Conservation (phyloP, 2,329 filamentous ascomycete genomes). For the Pseudogymnoascus sp. region DNA sequence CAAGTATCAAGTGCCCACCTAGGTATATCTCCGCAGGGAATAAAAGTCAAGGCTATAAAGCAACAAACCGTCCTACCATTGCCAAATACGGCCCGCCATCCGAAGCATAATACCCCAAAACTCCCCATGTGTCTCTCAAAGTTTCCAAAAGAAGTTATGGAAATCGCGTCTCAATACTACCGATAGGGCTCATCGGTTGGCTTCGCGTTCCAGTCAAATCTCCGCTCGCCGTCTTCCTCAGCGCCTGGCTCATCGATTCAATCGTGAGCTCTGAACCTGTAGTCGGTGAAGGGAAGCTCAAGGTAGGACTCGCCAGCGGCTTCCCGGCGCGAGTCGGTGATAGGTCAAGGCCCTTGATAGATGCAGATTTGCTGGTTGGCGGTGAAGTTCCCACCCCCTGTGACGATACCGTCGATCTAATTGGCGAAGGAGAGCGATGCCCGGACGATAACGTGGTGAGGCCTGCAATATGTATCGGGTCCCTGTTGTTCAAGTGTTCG, state of each 20-base stretch:
- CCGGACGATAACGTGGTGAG: conserved; percentile 51
- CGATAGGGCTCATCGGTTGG: conserved; percentile 51
- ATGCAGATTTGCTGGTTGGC: conserved; percentile 67
- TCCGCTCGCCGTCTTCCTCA: conserved; percentile 75
- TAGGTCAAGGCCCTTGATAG: conserved; percentile 65
- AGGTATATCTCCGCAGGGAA: conserved; percentile 4
- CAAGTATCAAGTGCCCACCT: conserved; percentile 1
- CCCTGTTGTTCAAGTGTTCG: conserved; percentile 53
- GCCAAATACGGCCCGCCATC: not conserved
- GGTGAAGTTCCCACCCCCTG: conserved; percentile 62
- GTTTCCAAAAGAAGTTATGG: not conserved
- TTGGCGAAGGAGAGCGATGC: conserved; percentile 70
- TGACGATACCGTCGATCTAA: conserved; percentile 71
- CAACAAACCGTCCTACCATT: not conserved
- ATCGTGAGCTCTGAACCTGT: conserved; percentile 68
- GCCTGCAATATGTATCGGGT: conserved; percentile 63
- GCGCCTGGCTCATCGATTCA: conserved; percentile 87
- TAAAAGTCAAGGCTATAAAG: not conserved
- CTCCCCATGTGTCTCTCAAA: not conserved
- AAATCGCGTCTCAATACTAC: conserved; percentile 22
- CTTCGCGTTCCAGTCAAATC: conserved; percentile 58
- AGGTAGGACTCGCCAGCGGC: conserved; percentile 56
- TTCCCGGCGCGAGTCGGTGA: conserved; percentile 50
- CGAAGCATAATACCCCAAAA: conserved; percentile 5
- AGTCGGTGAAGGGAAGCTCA: conserved; percentile 44